Evolutionary conservation across 2,329 filamentous ascomycete species (phyloP).

Genomic region (Xylariaceae sp.): DNA sequence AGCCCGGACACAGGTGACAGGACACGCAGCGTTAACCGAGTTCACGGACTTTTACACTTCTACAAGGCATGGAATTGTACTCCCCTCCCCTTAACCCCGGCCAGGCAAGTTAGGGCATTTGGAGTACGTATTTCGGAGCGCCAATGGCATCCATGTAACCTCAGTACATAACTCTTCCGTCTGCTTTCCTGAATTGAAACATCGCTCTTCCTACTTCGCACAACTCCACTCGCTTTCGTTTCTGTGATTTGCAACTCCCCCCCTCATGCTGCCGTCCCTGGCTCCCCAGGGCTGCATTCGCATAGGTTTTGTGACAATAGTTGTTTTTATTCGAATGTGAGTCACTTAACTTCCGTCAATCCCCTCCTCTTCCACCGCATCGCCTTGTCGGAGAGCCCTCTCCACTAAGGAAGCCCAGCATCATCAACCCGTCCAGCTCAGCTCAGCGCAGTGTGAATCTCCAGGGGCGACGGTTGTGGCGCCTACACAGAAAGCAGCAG

Average conservation of each 20-base stretch:
- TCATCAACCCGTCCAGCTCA: conserved; percentile 17
- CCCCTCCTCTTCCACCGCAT: neutral
- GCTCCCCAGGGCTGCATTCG: conserved; percentile 41
- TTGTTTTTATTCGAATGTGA: conserved; percentile 27
- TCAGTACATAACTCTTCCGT: conserved; percentile 17
- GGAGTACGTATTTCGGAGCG: neutral
- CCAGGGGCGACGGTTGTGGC: conserved; percentile 15
- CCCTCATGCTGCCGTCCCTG: conserved; percentile 39
- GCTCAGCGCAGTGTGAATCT: conserved; percentile 21
- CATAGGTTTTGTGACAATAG: conserved; percentile 35
- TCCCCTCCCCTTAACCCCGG: neutral
- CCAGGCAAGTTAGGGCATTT: conserved; percentile 9
- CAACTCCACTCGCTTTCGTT: conserved; percentile 41
- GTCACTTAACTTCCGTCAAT: conserved; percentile 4
- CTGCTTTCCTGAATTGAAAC: conserved; percentile 27
- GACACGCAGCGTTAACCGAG: neutral
- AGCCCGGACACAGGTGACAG: neutral
- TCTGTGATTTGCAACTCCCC: conserved; percentile 31
- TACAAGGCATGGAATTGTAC: neutral
- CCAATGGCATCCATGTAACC: neutral
- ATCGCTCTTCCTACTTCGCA: conserved; percentile 34
- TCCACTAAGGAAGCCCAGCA: conserved; percentile 14
- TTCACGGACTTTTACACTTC: neutral
- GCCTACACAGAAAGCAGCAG: conserved; percentile 16
- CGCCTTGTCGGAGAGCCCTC: conserved; percentile 3